A percentile compares a stretch with the other conserved stretches of the same genome.
Evolutionary conservation across 2,329 filamentous ascomycete genomes (phyloP).

Genomic region (Hypoxylon sp.): DNA sequence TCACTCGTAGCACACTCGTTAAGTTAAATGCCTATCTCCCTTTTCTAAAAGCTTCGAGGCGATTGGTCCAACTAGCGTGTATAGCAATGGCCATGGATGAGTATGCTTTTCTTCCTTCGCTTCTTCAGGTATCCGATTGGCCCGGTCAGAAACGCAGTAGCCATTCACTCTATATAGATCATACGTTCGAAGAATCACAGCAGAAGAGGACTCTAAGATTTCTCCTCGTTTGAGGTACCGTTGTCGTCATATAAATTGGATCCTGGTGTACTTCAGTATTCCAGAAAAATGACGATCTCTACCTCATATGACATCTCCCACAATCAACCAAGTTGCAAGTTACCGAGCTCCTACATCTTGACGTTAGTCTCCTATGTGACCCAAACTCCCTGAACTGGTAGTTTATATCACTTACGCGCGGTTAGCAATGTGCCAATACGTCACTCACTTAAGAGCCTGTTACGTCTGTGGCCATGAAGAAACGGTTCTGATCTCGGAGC

Average conservation of each 20-base stretch:
- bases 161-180: conserved; percentile 36
- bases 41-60: conserved; percentile 8
- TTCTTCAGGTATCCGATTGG: conserved; percentile 47
- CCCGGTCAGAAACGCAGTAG: conserved; percentile 30
- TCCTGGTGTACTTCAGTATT: conserved; percentile 12
- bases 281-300: conserved; percentile 28
- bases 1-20: conserved; percentile 32
- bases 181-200: conserved; percentile 43
- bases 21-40: conserved; percentile 31
- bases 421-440: conserved; percentile 59
- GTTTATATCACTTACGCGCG: conserved; percentile 13
- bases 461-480: conserved; percentile 56
- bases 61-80: conserved; percentile 29
- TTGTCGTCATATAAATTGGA: conserved; percentile 40
- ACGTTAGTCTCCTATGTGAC: conserved; percentile 37
- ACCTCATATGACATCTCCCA: conserved; percentile 21
- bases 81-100: conserved; percentile 33
- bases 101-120: conserved; percentile 38
- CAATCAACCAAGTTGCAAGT: conserved; percentile 20
- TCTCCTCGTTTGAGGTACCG: conserved; percentile 14
- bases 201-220: conserved; percentile 21
- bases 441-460: conserved; percentile 58
- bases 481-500: conserved; percentile 60
- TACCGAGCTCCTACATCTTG: conserved; percentile 15
- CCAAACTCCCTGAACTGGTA: not conserved